Percentiles rank a stretch among this genome's conserved stretches.
Conservation (phyloP, 192 early-diverging fungal genomes). For the Coemansia sp. region DNA sequence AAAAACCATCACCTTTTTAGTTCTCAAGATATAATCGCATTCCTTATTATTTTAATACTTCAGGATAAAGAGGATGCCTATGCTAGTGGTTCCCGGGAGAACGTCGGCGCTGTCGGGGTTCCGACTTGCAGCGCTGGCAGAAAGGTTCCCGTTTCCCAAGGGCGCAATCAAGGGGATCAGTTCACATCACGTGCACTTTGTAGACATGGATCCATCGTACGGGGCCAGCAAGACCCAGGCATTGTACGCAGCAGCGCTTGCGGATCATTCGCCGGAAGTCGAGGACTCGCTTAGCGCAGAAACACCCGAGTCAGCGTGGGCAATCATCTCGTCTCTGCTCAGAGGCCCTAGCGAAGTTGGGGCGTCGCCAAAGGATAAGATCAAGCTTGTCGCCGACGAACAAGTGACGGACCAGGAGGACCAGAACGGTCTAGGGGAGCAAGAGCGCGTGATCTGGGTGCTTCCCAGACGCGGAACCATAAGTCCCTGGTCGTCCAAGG, state of each 20-base stretch:
- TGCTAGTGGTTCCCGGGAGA: conserved; percentile 88
- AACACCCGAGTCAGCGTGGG: conserved; percentile 28
- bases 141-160: conserved; percentile 60
- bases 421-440: neutral
- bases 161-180: conserved; percentile 59
- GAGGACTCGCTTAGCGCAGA: conserved; percentile 13
- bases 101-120: conserved; percentile 76
- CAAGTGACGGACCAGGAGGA: neutral
- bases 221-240: conserved; percentile 30
- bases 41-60: neutral
- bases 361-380: conserved; percentile 17
- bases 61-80: conserved; percentile 40
- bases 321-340: conserved; percentile 38
- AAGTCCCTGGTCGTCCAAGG: conserved; percentile 99
- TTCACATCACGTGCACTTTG: conserved; percentile 79
- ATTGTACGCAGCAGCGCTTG: conserved; percentile 50
- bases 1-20: too few relatives aligned
- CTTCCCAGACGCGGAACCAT: conserved; percentile 95
- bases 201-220: conserved; percentile 50
- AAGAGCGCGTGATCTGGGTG: conserved; percentile 62
- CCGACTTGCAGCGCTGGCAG: conserved; percentile 63
- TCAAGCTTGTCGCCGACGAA: conserved; percentile 31
- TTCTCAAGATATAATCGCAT: too few relatives aligned
- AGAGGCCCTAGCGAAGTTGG: conserved; percentile 35
- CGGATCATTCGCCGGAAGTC: conserved; percentile 33